Base-by-base conservation (phyloP, 1,284 basidiomycete species). In the Tylopilus orsonianus region DNA sequence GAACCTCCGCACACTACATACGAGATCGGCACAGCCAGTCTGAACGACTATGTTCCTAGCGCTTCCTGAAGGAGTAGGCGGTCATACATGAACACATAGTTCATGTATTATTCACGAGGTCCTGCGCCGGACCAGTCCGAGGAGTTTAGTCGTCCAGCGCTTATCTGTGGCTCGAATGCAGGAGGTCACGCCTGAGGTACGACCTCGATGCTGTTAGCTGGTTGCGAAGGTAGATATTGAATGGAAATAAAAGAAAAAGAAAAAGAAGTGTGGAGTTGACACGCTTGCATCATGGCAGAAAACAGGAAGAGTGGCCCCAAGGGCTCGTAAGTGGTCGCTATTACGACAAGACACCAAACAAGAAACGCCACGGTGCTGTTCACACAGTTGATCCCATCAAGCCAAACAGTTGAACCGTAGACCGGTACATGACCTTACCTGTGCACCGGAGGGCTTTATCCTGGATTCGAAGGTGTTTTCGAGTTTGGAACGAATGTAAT, bases 381-480 rank as follows among this genome's bases (percentile, higher is more conserved):
- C n/a, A n/a, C n/a, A n/a, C n/a, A n/a, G n/a, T n/a, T n/a, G n/a
- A n/a, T n/a, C n/a, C n/a, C n/a, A n/a, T n/a, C n/a, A n/a, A n/a
- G n/a, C n/a, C n/a, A n/a, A n/a, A n/a, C n/a, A n/a, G n/a, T n/a
- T n/a, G n/a, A n/a, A n/a, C n/a, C n/a, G n/a, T n/a, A n/a, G n/a
- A n/a, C n/a, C n/a, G n/a, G n/a, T n/a, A n/a, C n/a, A n/a, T n/a
- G n/a, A n/a, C n/a, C n/a, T n/a, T n/a, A n/a, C n/a, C n/a, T n/a
- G n/a, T n/a, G 36, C 19, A 32, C 58, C 43, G 41, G 54, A 40
- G 24, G 38, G 33, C 9, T 23, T 30, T 8, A 18, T 22, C 35
- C 38, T 18, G 19, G 27, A 32, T 60, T 59, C 60, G 39, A 8
- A 6, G 23, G 41, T 56, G 41, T 18, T 46, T 61, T 49, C 38